These are phyloP conservation scores for Leptographium radiaticola DNA, from an alignment of 2,329 filamentous ascomycete genomes.

Conservation along the genomic window DNA sequence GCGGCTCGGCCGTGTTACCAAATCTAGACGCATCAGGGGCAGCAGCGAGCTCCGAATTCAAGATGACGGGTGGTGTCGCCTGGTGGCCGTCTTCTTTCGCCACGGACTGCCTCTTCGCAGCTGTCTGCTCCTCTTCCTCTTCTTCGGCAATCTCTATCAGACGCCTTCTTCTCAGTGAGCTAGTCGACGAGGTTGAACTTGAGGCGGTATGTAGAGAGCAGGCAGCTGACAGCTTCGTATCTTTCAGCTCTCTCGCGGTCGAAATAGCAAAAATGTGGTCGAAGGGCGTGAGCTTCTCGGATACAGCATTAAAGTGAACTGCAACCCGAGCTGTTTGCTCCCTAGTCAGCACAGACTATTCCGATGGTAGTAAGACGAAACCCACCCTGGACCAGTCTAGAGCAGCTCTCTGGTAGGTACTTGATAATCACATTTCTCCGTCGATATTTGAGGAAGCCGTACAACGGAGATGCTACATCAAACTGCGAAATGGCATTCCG, in stretches of 20 bases:
- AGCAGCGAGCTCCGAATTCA: slow-evolving; percentile 38
- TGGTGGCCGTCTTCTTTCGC: slow-evolving; percentile 30
- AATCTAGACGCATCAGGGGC: slow-evolving; percentile 38
- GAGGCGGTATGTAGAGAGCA: slow-evolving; percentile 84
- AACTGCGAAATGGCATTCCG: slow-evolving; percentile 66
- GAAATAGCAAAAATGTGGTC: slow-evolving; percentile 73
- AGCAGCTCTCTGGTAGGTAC: slow-evolving; percentile 83
- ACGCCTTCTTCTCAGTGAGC: slow-evolving; percentile 62
- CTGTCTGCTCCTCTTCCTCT: slow-evolving; percentile 54
- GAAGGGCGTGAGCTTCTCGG: slow-evolving; percentile 67
- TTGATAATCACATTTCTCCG: slow-evolving; percentile 85
- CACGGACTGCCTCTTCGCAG: slow-evolving; percentile 44
- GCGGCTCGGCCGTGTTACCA: slow-evolving; percentile 34
- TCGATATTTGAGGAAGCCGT: slow-evolving; percentile 81
- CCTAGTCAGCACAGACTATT: not conserved
- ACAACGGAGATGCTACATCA: slow-evolving; percentile 75
- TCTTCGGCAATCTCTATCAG: slow-evolving; percentile 90
- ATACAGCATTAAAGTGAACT: slow-evolving; percentile 54
- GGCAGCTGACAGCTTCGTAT: slow-evolving; percentile 74
- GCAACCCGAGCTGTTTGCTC: slow-evolving; percentile 60
- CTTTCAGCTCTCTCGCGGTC: slow-evolving; percentile 65
- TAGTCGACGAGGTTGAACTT: slow-evolving; percentile 72
- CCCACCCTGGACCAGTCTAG: slow-evolving; percentile 81
- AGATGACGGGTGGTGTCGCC: slow-evolving; percentile 26
- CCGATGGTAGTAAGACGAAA: slow-evolving; percentile 8